These are phyloP conservation scores for Colletotrichum sp. DNA, from an alignment of 2,329 filamentous ascomycete species.

Conservation along the genomic window DNA sequence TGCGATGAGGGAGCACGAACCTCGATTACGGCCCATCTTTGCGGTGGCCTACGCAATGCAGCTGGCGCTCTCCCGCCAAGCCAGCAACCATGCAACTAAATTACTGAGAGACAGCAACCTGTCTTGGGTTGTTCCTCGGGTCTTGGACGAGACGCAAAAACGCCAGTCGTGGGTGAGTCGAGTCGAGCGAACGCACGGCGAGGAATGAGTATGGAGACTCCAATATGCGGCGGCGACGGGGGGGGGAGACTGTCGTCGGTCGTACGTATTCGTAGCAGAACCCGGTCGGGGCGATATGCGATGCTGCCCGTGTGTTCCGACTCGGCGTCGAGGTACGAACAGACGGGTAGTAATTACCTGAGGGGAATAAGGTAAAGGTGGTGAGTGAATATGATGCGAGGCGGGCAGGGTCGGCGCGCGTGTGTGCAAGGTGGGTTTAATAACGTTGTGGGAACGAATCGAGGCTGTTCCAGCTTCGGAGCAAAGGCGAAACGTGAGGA, in stretches of 20 bases:
- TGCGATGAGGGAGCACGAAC: constrained; percentile 11
- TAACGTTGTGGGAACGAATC: neutral
- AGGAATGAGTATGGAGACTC: constrained; percentile 16
- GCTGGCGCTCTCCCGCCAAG: neutral
- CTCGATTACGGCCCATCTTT: constrained; percentile 21
- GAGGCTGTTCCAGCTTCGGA: neutral
- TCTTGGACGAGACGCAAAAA: neutral
- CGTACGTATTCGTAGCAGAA: neutral
- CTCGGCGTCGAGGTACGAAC: neutral
- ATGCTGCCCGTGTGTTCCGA: neutral
- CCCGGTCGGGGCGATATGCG: neutral
- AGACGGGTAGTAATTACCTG: neutral
- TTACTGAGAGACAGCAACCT: constrained; percentile 17
- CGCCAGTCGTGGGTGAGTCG: neutral
- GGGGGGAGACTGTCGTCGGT: neutral
- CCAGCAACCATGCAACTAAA: constrained; percentile 20
- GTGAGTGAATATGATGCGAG: neutral
- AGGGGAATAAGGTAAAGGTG: neutral
- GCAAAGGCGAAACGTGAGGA: neutral
- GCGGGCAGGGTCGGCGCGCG: neutral
- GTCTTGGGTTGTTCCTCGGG: neutral
- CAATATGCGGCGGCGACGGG: constrained; percentile 1
- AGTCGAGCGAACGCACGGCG: neutral
- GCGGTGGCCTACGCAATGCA: neutral
- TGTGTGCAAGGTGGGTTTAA: neutral